A percentile compares a stretch with the other conserved stretches of the same genome.
Evolutionary conservation across 148 eudicot species (phyloP).

Genomic region (Nyssa sinensis): DNA sequence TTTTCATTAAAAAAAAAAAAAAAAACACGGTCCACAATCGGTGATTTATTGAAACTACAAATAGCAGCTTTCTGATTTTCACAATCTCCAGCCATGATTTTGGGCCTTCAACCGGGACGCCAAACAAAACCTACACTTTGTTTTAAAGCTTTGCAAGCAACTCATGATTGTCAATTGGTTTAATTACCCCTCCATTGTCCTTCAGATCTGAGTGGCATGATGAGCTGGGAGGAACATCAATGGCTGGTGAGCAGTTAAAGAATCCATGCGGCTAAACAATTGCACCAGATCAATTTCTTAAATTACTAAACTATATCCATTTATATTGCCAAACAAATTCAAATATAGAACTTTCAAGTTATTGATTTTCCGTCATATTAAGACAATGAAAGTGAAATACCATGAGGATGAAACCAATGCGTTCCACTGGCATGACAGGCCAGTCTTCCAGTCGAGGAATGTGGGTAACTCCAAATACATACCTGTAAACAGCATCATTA

Average conservation of each 20-base stretch:
- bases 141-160: slow-evolving; percentile 39
- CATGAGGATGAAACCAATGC: slow-evolving; percentile 82
- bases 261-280: slow-evolving; percentile 77
- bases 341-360: not conserved
- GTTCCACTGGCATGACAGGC: slow-evolving; percentile 99
- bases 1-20: too few relatives aligned
- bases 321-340: too few relatives aligned
- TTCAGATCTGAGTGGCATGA: slow-evolving; percentile 43
- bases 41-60: too few relatives aligned
- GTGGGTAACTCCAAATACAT: slow-evolving; percentile 89
- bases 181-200: slow-evolving; percentile 43
- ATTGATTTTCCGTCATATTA: not conserved
- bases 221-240: slow-evolving; percentile 56
- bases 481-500: slow-evolving; percentile 44
- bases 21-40: too few relatives aligned
- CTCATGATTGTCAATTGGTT: slow-evolving; percentile 35
- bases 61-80: too few relatives aligned
- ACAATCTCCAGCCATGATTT: too few relatives aligned
- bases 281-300: too few relatives aligned
- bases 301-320: too few relatives aligned
- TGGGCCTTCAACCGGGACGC: too few relatives aligned
- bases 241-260: slow-evolving; percentile 68
- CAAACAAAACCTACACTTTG: not conserved
- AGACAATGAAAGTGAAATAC: slow-evolving; percentile 28
- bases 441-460: slow-evolving; percentile 96